Base-by-base conservation (phyloP, 345 rosid species). In the Stellera chamaejasme region DNA sequence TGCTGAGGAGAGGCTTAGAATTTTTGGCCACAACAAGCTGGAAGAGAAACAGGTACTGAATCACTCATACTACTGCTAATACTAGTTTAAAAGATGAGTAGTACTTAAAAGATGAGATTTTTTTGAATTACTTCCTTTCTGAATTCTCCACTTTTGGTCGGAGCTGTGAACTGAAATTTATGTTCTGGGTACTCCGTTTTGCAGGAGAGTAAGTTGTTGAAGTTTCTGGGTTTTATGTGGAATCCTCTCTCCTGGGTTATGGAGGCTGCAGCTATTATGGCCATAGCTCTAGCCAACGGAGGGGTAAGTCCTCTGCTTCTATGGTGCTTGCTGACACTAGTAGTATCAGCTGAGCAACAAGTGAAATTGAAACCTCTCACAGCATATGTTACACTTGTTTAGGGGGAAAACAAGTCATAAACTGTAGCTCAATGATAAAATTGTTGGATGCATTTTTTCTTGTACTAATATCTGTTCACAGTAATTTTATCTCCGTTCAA, bases 261-360 rank as follows among this genome's bases (percentile, higher is more conserved):
- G 89, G 89, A 83, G 76, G 85, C 82, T 44, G 89, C 85, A 44
- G 83, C 89, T 56, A 74, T 83, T 64, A 80, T 83, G 90, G 90
- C 90, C 23, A 83, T 83, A 58, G 86, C 86, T 3, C 79, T 83
- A 47, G 90, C 90, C 45, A 80, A 83, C 52, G 90, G 84, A 61
- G 90, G 90, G 60, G 84, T 83, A 27, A 70, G 79, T 60, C 12
- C 14, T 11, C 55, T 12, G 48, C 11, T 25, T 12, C 23, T 25
- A 19, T 19, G 23, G 23, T 19, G 23, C 23, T 19, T 19, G 23
- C 23, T 19, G 23, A 1, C 23, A 19, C 23, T 19, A 19, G 15
- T n/a, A 16, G 23, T 19, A 19, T 32, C 39, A 32, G 1, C 5
- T 48, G 14, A 49, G 52, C 19, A 47, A 51, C 43, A n/a, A 41